Percentiles rank a stretch among this genome's conserved stretches.
Evolutionary conservation across 2,329 filamentous ascomycete genomes (phyloP).

Genomic region (Thielaviopsis ethacetica): DNA sequence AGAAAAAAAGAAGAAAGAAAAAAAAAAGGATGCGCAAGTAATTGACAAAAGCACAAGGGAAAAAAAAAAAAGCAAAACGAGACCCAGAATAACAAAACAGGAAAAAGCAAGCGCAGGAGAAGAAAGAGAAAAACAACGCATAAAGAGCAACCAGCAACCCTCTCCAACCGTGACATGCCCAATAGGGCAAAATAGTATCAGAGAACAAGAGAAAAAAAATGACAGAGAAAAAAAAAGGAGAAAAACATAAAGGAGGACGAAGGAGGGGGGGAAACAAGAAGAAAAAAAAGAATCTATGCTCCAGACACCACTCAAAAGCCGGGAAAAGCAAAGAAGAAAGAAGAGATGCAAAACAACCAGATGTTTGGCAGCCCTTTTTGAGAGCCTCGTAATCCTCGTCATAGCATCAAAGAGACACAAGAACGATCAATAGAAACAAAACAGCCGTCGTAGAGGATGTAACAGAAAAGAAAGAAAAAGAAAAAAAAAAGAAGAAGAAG

Average conservation of each 20-base stretch:
- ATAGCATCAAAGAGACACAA: neutral
- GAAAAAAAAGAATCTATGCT: neutral
- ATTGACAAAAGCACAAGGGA: neutral
- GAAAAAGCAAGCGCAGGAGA: constrained; percentile 5
- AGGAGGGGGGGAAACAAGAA: constrained; percentile 11
- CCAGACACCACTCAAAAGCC: constrained; percentile 6
- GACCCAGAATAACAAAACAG: constrained; percentile 3
- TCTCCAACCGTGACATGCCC: neutral
- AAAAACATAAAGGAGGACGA: constrained; percentile 13
- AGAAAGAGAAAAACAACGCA: neutral
- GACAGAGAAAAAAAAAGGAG: constrained; percentile 10
- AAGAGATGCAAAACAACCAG: constrained; percentile 10
- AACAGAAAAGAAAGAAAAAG: constrained; percentile 10
- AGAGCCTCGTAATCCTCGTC: neutral
- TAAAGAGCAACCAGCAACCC: constrained; percentile 3
- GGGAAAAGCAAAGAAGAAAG: constrained; percentile 8
- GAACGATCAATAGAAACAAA: neutral
- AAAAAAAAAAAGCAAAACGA: constrained; percentile 4
- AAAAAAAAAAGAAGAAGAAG: constrained; percentile 9
- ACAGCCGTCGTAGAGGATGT: neutral
- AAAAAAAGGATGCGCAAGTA: too few species aligned
- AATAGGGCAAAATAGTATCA: neutral
- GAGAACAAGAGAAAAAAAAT: neutral
- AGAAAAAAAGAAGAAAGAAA: neutral
- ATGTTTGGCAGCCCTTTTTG: neutral